These are phyloP conservation scores for Themeda triandra DNA, from an alignment of 176 grass and related monocot species.

Conservation along the genomic window DNA sequence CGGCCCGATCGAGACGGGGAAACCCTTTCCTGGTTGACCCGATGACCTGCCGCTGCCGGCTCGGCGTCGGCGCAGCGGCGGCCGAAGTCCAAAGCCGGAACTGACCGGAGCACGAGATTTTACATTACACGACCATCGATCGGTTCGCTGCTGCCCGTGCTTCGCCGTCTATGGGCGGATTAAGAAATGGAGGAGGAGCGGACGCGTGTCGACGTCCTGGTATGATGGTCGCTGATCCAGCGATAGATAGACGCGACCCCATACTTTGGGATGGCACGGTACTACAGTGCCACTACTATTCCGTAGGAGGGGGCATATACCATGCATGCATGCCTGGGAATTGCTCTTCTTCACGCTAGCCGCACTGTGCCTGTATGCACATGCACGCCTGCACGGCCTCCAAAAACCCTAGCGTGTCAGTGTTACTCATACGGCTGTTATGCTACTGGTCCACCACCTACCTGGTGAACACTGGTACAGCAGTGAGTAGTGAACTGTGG, in stretches of 20 bases:
- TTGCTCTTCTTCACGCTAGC: background rate
- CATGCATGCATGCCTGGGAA: background rate
- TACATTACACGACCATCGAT: background rate
- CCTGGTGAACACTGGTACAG: no score
- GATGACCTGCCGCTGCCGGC: slow-evolving; percentile 18
- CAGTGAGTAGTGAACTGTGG: background rate
- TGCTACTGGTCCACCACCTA: background rate
- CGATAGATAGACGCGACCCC: background rate
- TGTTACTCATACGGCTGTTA: background rate
- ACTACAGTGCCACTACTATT: background rate
- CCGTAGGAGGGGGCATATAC: background rate
- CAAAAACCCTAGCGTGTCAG: background rate
- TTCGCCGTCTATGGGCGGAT: background rate
- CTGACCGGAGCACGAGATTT: background rate
- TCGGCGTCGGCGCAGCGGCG: background rate
- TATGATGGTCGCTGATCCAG: background rate
- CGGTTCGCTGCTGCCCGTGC: background rate
- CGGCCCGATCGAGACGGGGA: background rate
- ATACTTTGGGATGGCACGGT: background rate
- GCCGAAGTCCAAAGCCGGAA: background rate
- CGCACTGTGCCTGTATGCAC: background rate
- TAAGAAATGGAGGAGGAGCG: background rate
- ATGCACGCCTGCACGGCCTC: background rate
- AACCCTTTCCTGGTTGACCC: slow-evolving; percentile 25
- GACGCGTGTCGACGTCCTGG: background rate